Conservation (phyloP, 2,329 filamentous ascomycete genomes). For the Alternaria triticina region DNA sequence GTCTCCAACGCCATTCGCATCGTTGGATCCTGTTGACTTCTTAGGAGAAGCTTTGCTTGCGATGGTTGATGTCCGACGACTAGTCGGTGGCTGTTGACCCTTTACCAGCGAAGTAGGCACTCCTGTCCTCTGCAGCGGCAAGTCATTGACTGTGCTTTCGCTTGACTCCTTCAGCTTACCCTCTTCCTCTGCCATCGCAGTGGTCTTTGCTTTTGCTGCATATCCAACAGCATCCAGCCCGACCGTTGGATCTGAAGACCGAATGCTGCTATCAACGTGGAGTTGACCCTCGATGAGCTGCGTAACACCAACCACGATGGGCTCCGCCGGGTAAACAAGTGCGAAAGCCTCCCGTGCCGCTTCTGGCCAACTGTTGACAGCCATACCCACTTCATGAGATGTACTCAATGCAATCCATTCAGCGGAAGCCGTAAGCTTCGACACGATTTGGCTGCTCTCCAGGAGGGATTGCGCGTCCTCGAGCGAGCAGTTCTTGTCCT, state of each 20-base stretch:
- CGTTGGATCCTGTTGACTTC: slow-evolving; percentile 13
- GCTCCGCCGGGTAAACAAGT: slow-evolving; percentile 57
- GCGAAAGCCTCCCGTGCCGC: slow-evolving; percentile 70
- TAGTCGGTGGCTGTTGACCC: slow-evolving; percentile 44
- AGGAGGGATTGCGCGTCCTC: slow-evolving; percentile 68
- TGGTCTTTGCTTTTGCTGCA: slow-evolving; percentile 33
- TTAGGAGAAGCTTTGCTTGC: slow-evolving; percentile 28
- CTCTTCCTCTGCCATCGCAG: slow-evolving; percentile 32
- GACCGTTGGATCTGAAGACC: slow-evolving; percentile 30
- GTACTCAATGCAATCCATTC: slow-evolving; percentile 71
- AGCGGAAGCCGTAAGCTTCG: slow-evolving; percentile 63
- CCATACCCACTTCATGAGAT: slow-evolving; percentile 80
- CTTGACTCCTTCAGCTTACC: slow-evolving; percentile 12
- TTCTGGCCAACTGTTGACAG: slow-evolving; percentile 70
- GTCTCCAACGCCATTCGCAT: not conserved
- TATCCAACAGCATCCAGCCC: slow-evolving; percentile 38
- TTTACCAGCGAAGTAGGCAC: slow-evolving; percentile 51
- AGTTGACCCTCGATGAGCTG: slow-evolving; percentile 64
- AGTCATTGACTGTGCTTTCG: slow-evolving; percentile 1
- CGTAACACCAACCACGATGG: slow-evolving; percentile 63
- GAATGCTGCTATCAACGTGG: slow-evolving; percentile 54
- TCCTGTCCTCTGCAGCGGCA: slow-evolving; percentile 42
- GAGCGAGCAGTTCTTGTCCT: slow-evolving; percentile 62
- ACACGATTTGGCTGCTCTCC: slow-evolving; percentile 70
- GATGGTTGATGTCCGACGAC: slow-evolving; percentile 28